Conservation (phyloP, 176 grass and related monocot genomes). For the maize (Zea mays) region DNA sequence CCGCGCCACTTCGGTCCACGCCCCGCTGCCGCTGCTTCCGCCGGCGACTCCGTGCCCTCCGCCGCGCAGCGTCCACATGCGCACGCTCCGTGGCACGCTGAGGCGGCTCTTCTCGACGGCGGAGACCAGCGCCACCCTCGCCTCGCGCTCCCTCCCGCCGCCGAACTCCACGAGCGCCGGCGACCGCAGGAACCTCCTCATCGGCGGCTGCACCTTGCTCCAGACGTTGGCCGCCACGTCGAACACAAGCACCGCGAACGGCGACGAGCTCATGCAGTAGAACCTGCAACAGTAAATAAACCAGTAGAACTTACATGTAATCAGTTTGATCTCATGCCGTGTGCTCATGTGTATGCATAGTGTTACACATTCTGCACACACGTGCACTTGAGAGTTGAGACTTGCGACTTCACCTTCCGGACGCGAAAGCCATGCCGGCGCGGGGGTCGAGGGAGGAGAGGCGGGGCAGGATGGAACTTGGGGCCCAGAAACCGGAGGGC, state of each 20-base stretch:
- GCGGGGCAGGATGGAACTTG: conserved; percentile 67
- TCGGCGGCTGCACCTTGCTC: conserved; percentile 87
- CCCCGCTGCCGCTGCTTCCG: not conserved
- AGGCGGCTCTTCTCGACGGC: conserved; percentile 94
- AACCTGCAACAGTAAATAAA: conserved; percentile 41
- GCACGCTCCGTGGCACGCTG: conserved; percentile 85
- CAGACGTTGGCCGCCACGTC: conserved; percentile 68
- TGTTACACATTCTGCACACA: not conserved
- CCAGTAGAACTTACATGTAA: conserved; percentile 1
- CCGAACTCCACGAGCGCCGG: conserved; percentile 71
- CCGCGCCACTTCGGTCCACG: conserved; percentile 76
- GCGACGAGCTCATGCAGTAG: conserved; percentile 93
- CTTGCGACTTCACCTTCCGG: conserved; percentile 32
- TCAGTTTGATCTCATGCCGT: not conserved
- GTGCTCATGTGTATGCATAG: not conserved
- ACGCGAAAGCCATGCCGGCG: conserved; percentile 67
- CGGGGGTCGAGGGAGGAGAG: conserved; percentile 78
- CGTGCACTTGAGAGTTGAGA: not conserved
- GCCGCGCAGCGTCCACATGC: conserved; percentile 68
- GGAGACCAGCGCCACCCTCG: conserved; percentile 65
- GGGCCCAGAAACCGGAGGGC: conserved; percentile 62
- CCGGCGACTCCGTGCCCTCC: not conserved
- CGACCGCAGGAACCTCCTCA: conserved; percentile 81
- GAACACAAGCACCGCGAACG: conserved; percentile 72
- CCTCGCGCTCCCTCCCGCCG: conserved; percentile 37